Evolutionary conservation across 352 stramenopile genomes (phyloP), one percentile per base, ranked within the genome.

Genomic region (Phytophthora fragariaefolia): DNA sequence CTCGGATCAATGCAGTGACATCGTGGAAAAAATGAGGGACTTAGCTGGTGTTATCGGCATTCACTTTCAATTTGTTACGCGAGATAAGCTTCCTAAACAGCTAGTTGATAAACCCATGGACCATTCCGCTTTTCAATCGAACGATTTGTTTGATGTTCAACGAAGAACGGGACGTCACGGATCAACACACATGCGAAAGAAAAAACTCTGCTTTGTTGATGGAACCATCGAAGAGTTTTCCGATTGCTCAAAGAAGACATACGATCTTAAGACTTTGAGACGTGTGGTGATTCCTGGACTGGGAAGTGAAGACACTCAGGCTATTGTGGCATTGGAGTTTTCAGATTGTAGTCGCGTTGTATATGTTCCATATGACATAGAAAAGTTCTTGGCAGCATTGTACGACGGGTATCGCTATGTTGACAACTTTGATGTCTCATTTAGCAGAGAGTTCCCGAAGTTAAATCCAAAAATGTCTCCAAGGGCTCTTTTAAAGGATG

Each of bases 41-140:
- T 67, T 93, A 15, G 79, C 86, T 45, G 86, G 86, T 40, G 69
- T 88, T 22, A 85, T 95, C 24, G 86, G 86, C 5, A 87, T 91
- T 9, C 73, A 78, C 53, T 57, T 95, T 32, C 55, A 46, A 9
- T 69, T 69, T 2, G 73, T 64, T 9, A 65, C 58, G 8, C 56
- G 64, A 1, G 65, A 85, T 4, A 79, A 85, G 15, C 72, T 92
- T n/a, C 83, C 83, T 2, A 85, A 89, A 46, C 82, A 85, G 24
- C 66, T 71, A 47, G 43, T 71, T 3, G 68, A 77, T 36, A 76
- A 61, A n/a, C 49, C 67, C 27, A 55, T 76, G 3, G 69, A 83
- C 34, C 69, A 85, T 36, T 73, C 69, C 3, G 68, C 55, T 10
- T 73, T 84, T 67, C 75, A 83, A 22, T 68, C 77, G 1, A 82